Evolutionary conservation across 2,329 filamentous ascomycete genomes (phyloP), one percentile per base, ranked within the genome.

Genomic region (Dryadomyces quercivorus): DNA sequence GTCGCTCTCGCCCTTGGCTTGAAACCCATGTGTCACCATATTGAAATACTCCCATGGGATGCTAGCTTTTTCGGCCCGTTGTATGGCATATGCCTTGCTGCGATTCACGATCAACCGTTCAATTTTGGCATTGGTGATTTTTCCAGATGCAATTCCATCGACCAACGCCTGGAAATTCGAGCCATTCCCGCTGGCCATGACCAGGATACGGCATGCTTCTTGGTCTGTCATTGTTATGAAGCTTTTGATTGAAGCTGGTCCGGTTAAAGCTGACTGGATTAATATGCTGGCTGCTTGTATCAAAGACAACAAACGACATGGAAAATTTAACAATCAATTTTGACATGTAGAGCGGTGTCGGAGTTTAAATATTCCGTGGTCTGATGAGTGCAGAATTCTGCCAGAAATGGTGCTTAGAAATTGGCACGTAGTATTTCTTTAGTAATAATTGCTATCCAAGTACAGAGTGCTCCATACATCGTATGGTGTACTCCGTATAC

Each of bases 31-130:
- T 40, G 79, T 77, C 55, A 91, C 75, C 44, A 93, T 78, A 68
- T 92, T 92, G 75, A 92, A 89, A 72, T 92, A 92, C 54, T 80
- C 78, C 54, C 81, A 87, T 0, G 86, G 83, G 55, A 94, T 91
- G 55, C 67, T 70, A 12, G 61, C 81, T 80, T 64, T 71, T 1
- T 68, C 64, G 7, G 68, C 67, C 1, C 68, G 63, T n/a, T 60
- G 62, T 1, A 64, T 70, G 1, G 75, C 74, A 55, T 68, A 73
- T 5, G 75, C 76, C 18, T 67, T 74, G 57, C 67, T 69, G 38
- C 75, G 68, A 63, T 79, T 79, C 12, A 74, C 71, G 18, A 74
- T 65, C 38, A 80, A 69, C 45, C 67, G 68, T 56, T 72, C 64
- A 57, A 81, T 76, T 22, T 65, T 63, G 53, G 71, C 70, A 47